Base-by-base conservation (phyloP, 2,329 filamentous ascomycete genomes). In the Colletotrichum navitas region DNA sequence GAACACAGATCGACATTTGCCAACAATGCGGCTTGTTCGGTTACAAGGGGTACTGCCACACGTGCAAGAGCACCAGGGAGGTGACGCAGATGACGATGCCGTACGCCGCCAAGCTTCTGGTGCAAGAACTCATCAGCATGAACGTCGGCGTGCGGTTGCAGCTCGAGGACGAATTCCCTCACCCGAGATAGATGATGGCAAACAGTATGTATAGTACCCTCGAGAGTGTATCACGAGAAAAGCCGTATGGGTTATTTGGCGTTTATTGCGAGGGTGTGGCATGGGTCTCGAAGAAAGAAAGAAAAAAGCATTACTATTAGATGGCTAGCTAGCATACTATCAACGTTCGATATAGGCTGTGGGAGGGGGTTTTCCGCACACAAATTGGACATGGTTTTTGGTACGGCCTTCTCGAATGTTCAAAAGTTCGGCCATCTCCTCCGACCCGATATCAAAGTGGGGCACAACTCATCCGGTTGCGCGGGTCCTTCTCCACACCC, bases 81-180 rank as follows among this genome's bases (percentile, higher is more conserved):
- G 94, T 99, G 34, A 92, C 94, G 21, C 92, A 93, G 81, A 97
- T 99, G 92, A 95, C 92, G 43, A 97, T 99, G 88, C 96, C 96
- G 43, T 99, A 99, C 82, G 96, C 96, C 24, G 96, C 96, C 0
- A 98, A 99, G 87, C 84, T 99, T 79, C 85, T 99, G 67, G 94
- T 98, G 60, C 96, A 99, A 85, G 96, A 99, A 84, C 83, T 99
- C 78, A 92, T 97, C 79, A 97, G 94, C 81, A 99, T 99, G 96
- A 99, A 99, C 81, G 94, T 99, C n/a, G 93, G 95, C 73, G 95
- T 97, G 71, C 88, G 93, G 69, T 85, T 99, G 83, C 93, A 95
- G 85, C 83, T 99, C 75, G 94, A 94, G 77, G 96, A 99, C 79
- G 94, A 98, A 83, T 99, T 99, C 81, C 94, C 94, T 21, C 88